These are phyloP conservation scores for Aristolochia contorta DNA, from an alignment of 164 flowering plant species.

Conservation along the genomic window DNA sequence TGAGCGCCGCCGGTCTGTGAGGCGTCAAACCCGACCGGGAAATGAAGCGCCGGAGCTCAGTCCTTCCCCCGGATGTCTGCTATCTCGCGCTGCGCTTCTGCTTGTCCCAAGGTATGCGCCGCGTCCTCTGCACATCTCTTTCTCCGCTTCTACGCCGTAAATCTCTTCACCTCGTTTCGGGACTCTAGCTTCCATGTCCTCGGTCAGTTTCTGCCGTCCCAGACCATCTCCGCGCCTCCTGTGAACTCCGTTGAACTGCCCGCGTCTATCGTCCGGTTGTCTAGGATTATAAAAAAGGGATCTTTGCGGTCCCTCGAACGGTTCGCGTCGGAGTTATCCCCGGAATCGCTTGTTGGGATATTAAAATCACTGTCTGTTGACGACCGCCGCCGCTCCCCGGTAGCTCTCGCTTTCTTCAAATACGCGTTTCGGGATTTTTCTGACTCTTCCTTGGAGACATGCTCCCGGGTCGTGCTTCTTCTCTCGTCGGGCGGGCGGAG, in stretches of 20 bases:
- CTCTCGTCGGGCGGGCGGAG: conserved; percentile 32
- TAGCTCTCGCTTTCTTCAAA: conserved; percentile 62
- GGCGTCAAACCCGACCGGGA: neutral
- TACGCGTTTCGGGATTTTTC: conserved; percentile 30
- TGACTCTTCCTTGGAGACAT: conserved; percentile 20
- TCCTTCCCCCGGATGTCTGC: conserved; percentile 22
- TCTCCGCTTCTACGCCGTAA: neutral
- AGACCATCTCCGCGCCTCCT: neutral
- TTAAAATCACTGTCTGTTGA: conserved; percentile 29
- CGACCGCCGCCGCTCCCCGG: conserved; percentile 13
- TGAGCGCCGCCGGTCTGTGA: neutral
- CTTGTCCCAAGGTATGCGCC: conserved; percentile 12
- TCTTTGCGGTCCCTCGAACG: conserved; percentile 22
- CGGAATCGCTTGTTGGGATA: conserved; percentile 31
- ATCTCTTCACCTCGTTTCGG: neutral
- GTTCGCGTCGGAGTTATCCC: conserved; percentile 34
- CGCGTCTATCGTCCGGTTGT: conserved; percentile 27
- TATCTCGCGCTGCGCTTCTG: conserved; percentile 15
- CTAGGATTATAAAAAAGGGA: conserved; percentile 34
- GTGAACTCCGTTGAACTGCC: conserved; percentile 50
- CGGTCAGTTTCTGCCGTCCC: conserved; percentile 35
- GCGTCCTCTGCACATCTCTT: neutral
- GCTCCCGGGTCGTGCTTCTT: conserved; percentile 45
- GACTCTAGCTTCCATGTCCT: conserved; percentile 21
- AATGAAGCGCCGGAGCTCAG: neutral